Evolutionary conservation across 2,329 filamentous ascomycete genomes (phyloP).

Genomic region (Ilyonectria sp.): DNA sequence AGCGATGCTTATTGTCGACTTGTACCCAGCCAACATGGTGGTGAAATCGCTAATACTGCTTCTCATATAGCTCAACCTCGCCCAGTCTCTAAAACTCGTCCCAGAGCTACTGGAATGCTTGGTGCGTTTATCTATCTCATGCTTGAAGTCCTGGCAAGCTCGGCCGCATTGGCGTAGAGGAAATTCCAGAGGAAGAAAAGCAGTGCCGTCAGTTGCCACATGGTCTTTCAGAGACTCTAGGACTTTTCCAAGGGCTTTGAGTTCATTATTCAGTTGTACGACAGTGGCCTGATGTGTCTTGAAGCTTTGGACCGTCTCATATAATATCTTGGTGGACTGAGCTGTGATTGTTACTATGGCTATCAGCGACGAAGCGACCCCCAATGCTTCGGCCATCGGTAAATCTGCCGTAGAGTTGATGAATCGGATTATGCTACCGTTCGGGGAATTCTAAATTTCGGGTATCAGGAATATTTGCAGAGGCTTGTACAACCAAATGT

Average conservation of each 20-base stretch:
- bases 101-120: slow-evolving; percentile 3
- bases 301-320: slow-evolving; percentile 12
- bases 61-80: slow-evolving; percentile 22
- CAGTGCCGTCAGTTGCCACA: background rate
- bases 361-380: slow-evolving; percentile 4
- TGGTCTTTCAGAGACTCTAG: slow-evolving; percentile 5
- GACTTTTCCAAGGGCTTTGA: background rate
- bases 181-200: slow-evolving; percentile 10
- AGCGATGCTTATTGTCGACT: slow-evolving; percentile 13
- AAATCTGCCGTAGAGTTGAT: background rate
- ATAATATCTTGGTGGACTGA: slow-evolving; percentile 2
- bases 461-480: background rate
- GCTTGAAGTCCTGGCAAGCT: slow-evolving; percentile 12
- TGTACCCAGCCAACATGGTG: slow-evolving; percentile 23
- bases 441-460: background rate
- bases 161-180: slow-evolving; percentile 6
- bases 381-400: background rate
- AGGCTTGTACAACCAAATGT: background rate
- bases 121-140: slow-evolving; percentile 7
- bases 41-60: slow-evolving; percentile 15
- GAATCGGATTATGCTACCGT: background rate
- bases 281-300: slow-evolving; percentile 2
- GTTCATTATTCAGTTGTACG: background rate
- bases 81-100: slow-evolving; percentile 24
- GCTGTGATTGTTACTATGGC: slow-evolving; percentile 11